Conservation (phyloP, 768 basidiomycete genomes). For the Mycena epipterygia region DNA sequence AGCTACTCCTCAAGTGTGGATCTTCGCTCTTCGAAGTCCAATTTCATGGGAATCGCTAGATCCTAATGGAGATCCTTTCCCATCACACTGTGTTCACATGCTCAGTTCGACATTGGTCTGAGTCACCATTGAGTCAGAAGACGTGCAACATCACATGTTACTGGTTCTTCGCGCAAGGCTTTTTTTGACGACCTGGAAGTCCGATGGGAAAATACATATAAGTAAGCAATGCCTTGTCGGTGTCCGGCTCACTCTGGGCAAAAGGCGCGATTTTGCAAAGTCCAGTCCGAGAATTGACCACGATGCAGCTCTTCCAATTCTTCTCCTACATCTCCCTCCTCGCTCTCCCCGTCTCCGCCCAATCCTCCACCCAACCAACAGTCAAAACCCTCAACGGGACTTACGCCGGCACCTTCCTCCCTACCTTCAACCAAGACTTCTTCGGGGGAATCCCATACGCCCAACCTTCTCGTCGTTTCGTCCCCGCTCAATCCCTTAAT, state of each 20-base stretch:
- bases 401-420: slow-evolving; percentile 28
- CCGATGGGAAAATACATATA: slow-evolving; percentile 26
- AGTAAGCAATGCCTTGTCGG: slow-evolving; percentile 26
- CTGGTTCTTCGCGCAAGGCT: slow-evolving; percentile 18
- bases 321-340: slow-evolving; percentile 23
- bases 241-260: slow-evolving; percentile 22
- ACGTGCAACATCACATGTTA: slow-evolving; percentile 20
- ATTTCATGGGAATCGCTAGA: slow-evolving; percentile 25
- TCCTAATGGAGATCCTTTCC: slow-evolving; percentile 26
- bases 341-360: slow-evolving; percentile 24
- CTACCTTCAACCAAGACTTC: slow-evolving; percentile 28
- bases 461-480: slow-evolving; percentile 30
- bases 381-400: slow-evolving; percentile 27
- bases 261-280: slow-evolving; percentile 27
- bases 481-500: slow-evolving; percentile 28
- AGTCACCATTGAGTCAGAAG: slow-evolving; percentile 25
- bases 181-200: slow-evolving; percentile 23
- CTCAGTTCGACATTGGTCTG: slow-evolving; percentile 27
- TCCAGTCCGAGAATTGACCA: slow-evolving; percentile 23
- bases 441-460: slow-evolving; percentile 26
- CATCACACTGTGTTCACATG: slow-evolving; percentile 19
- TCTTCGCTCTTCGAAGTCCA: slow-evolving; percentile 19
- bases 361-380: slow-evolving; percentile 27
- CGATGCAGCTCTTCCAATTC: slow-evolving; percentile 26
- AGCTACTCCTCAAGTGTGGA: slow-evolving; percentile 23